Evolutionary conservation across 2,329 filamentous ascomycete species (phyloP), one percentile per base, ranked within the genome.

Genomic region (Epichloe aotearoae): DNA sequence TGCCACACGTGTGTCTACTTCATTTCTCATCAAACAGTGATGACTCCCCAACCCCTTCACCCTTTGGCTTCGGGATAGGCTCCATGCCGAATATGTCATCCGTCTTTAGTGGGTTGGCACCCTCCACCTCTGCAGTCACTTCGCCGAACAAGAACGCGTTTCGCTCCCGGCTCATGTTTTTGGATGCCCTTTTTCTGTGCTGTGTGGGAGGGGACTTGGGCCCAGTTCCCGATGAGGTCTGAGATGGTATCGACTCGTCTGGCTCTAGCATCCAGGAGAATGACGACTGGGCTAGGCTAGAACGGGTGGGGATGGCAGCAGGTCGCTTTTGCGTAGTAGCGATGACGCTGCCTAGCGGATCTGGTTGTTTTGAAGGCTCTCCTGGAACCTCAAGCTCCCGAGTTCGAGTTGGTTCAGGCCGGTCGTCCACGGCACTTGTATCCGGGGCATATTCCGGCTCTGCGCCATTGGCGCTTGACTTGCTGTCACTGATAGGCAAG

Each of bases 251-350:
- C 0, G 69, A 63, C 50, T 70, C 61, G 56, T 77, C 74, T 3
- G 75, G 76, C 56, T 82, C 81, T 2, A 89, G 72, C 84, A 89
- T 89, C 83, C 83, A 88, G 1, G 84, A 82, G 63, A 88, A 89
- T 4, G 82, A 84, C 7, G 85, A 88, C 56, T 86, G 83, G 1
- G 83, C 83, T 36, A 88, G 72, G 0, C 75, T 79, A 3, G 83
- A 84, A 20, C 83, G 75, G 19, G 79, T 79, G 0, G 78, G 79
- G 15, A 80, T 74, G 2, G 76, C 67, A 56, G 54, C 66, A 45
- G 61, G 59, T 50, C 53, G 64, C 4, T 58, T 56, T 41, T 51
- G 38, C 17, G 50, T 46, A n/a, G 38, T 47, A 15, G 55, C 30
- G 2, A 38, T n/a, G 43, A 17, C 38, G 12, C 42, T 46, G 47